phyloP scores from a whole-genome alignment of 116 monocot species.

The Posidonia oceanica region DNA sequence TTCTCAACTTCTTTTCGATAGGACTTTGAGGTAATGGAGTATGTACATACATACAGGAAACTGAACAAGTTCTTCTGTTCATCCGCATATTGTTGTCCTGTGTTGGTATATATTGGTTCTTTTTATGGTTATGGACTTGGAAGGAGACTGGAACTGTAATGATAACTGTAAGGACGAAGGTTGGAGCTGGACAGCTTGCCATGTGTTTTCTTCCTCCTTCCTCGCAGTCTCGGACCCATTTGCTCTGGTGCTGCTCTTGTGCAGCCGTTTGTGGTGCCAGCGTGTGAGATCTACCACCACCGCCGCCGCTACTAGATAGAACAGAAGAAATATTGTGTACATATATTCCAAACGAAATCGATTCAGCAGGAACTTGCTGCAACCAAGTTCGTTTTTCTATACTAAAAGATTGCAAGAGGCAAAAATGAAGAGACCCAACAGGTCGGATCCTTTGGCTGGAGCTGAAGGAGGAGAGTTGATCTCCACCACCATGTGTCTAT shows the following conservation, averaged over 20 bases:
- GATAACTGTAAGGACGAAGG: background rate
- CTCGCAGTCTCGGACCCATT: background rate
- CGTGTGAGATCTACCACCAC: background rate
- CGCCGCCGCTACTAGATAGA: background rate
- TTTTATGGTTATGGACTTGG: background rate
- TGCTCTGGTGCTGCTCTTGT: background rate
- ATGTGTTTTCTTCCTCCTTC: background rate
- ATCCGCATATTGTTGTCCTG: too few species aligned
- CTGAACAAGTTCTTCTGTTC: background rate
- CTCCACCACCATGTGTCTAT: background rate
- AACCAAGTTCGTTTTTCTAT: background rate
- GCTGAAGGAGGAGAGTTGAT: background rate
- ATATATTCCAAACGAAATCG: too few species aligned
- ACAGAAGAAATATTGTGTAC: too few species aligned
- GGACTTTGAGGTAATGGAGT: too few species aligned
- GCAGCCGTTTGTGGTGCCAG: background rate
- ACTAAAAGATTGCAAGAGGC: background rate
- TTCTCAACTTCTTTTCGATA: background rate
- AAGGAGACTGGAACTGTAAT: background rate
- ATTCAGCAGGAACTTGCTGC: background rate
- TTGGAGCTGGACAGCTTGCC: background rate
- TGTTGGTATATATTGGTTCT: background rate
- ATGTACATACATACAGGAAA: background rate
- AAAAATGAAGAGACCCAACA: slow-evolving; percentile 8
- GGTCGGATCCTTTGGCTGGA: background rate